Evolutionary conservation across 495 filamentous ascomycete species (phyloP), one percentile per base, ranked within the genome.

Genomic region (Hyphodiscus hymeniophilus): DNA sequence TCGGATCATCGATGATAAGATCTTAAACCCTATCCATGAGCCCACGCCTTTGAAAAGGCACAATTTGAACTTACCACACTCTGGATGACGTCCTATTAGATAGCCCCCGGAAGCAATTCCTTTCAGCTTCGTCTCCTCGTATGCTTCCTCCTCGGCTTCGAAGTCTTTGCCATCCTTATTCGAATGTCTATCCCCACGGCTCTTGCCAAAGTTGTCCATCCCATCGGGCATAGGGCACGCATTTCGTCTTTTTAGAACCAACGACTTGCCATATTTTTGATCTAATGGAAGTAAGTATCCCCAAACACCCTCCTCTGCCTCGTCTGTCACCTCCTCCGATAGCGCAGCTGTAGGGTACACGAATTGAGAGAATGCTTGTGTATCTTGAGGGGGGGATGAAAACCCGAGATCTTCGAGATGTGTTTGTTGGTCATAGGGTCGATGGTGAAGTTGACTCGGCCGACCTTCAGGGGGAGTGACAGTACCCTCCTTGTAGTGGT

Each of bases 271-370:
- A 13, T 76, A 81, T 41, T 81, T 76, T 23, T 76, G 72, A 60
- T 89, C 80, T 17, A 95, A 62, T 13, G 91, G 88, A 47, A 94
- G 76, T 4, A 98, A 69, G 54, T 98, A 98, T 11, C 92, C 92
- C 94, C 92, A 98, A 1, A 96, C 87, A 7, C 87, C 88, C 58
- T 95, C 88, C 16, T 80, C 87, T 58, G 15, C 21, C 42, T 89
- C 85, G 60, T 96, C 88, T 40, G 85, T 76, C 0, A 94, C 87
- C 33, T 90, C 87, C 42, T 87, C 80, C 7, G 84, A 83, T 18
- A 88, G 76, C 28, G 79, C 75, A n/a, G 76, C 71, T 4, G 87
- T 79, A 2, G 85, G 82, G 43, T 85, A 80, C 20, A 87, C 65
- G 61, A 85, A 87, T 66, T 98, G 92, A 3, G 84, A 84, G 17